Evolutionary conservation across 2,329 filamentous ascomycete species (phyloP).

Genomic region (Aspergillus novoparasiticus): DNA sequence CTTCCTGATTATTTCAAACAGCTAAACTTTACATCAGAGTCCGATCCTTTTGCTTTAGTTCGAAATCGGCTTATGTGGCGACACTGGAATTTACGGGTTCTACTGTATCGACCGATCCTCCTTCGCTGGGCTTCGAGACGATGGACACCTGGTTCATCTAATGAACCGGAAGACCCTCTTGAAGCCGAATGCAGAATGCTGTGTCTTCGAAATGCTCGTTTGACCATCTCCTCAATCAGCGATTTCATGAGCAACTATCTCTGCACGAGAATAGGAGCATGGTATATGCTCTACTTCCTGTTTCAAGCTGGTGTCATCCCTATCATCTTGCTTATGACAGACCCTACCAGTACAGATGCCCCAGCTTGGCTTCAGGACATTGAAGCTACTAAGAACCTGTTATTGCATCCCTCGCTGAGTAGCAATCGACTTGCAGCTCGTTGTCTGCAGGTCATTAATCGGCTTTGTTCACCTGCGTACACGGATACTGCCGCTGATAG

Average conservation of each 20-base stretch:
- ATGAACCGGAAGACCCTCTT: slow-evolving; percentile 36
- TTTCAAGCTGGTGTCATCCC: slow-evolving; percentile 50
- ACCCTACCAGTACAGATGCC: slow-evolving; percentile 40
- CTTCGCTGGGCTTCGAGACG: slow-evolving; percentile 43
- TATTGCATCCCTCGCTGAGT: slow-evolving; percentile 41
- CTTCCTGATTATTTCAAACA: slow-evolving; percentile 46
- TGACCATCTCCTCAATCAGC: slow-evolving; percentile 46
- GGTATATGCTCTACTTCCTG: slow-evolving; percentile 51
- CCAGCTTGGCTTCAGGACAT: slow-evolving; percentile 42
- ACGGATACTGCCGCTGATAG: slow-evolving; percentile 18
- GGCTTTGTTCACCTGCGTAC: slow-evolving; percentile 39
- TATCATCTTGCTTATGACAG: slow-evolving; percentile 47
- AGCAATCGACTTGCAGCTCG: slow-evolving; percentile 43
- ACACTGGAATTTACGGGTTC: slow-evolving; percentile 47
- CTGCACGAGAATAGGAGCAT: slow-evolving; percentile 45
- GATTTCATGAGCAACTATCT: slow-evolving; percentile 45
- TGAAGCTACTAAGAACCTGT: slow-evolving; percentile 43
- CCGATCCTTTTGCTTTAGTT: slow-evolving; percentile 41
- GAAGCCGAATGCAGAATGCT: slow-evolving; percentile 42
- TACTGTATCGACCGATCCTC: slow-evolving; percentile 47
- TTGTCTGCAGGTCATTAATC: slow-evolving; percentile 43
- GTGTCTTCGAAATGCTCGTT: slow-evolving; percentile 44
- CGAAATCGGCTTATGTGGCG: slow-evolving; percentile 46
- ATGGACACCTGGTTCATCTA: slow-evolving; percentile 34
- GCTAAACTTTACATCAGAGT: slow-evolving; percentile 33